phyloP scores from a whole-genome alignment of 768 basidiomycete genomes.

The Thelephora ganbajun region DNA sequence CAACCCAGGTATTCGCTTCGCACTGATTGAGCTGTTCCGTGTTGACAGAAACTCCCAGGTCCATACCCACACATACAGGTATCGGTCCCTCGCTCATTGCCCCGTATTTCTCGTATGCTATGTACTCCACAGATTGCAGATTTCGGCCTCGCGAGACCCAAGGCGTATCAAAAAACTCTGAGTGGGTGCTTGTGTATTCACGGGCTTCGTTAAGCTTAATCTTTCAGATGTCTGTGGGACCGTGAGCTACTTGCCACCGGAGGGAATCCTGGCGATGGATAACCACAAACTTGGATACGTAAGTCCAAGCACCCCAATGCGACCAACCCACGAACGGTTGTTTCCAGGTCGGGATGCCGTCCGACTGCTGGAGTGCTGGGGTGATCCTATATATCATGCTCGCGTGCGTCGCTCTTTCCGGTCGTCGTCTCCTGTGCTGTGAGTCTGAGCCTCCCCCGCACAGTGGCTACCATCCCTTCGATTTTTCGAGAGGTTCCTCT shows the following conservation, averaged over 20 bases:
- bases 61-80: constrained; percentile 60
- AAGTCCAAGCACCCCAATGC: not conserved
- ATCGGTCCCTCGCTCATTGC: no score
- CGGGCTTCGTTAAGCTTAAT: not conserved
- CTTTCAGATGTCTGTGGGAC: constrained; percentile 60
- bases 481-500: not conserved
- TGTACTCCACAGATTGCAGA: constrained; percentile 46
- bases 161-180: constrained; percentile 68
- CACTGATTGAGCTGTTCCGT: not conserved
- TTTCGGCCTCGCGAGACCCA: constrained; percentile 72
- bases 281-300: constrained; percentile 55
- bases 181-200: constrained; percentile 12
- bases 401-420: constrained; percentile 34
- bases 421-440: not conserved
- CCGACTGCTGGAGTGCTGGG: constrained; percentile 84
- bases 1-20: constrained; percentile 11
- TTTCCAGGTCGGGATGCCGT: constrained; percentile 51
- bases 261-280: constrained; percentile 70
- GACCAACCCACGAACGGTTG: not conserved
- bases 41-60: constrained; percentile 30
- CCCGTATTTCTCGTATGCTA: no score
- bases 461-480: not conserved
- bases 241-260: constrained; percentile 73
- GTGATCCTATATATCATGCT: constrained; percentile 76
- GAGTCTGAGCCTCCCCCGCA: not conserved